Evolutionary conservation across 805 yeast genomes (phyloP).

Genomic region (Wickerhamiella lipophila): DNA sequence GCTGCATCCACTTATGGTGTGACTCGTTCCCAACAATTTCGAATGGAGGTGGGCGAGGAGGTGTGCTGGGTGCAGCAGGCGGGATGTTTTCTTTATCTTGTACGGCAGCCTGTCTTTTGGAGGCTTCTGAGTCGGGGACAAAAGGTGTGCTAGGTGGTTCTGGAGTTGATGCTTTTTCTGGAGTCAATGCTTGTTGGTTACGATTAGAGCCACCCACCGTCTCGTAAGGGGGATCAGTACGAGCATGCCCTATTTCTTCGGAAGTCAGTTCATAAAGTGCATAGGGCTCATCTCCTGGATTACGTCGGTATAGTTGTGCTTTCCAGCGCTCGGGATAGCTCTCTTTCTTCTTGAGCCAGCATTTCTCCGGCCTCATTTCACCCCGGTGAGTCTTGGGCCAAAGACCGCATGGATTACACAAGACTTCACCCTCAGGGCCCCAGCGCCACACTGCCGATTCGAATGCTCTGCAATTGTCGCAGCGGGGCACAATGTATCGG

Average conservation of each 20-base stretch:
- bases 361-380: conserved; percentile 25
- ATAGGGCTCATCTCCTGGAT: not conserved
- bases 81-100: conserved; percentile 12
- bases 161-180: not conserved
- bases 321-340: conserved; percentile 3
- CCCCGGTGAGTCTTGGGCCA: conserved; percentile 23
- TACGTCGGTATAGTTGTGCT: not conserved
- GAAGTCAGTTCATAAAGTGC: not conserved
- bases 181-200: not conserved
- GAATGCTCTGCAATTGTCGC: conserved; percentile 21
- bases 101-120: not conserved
- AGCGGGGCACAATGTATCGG: conserved; percentile 7
- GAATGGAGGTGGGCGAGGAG: not conserved
- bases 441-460: conserved; percentile 21
- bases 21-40: conserved; percentile 9
- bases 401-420: conserved; percentile 28
- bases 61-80: conserved; percentile 3
- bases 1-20: conserved; percentile 12
- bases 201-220: not conserved
- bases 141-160: not conserved
- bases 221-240: not conserved
- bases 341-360: conserved; percentile 21
- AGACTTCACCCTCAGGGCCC: conserved; percentile 13
- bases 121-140: not conserved
- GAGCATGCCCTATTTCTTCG: not conserved